These are phyloP conservation scores for Claviceps fusiformis DNA, from an alignment of 2,329 filamentous ascomycete genomes.

Conservation along the genomic window DNA sequence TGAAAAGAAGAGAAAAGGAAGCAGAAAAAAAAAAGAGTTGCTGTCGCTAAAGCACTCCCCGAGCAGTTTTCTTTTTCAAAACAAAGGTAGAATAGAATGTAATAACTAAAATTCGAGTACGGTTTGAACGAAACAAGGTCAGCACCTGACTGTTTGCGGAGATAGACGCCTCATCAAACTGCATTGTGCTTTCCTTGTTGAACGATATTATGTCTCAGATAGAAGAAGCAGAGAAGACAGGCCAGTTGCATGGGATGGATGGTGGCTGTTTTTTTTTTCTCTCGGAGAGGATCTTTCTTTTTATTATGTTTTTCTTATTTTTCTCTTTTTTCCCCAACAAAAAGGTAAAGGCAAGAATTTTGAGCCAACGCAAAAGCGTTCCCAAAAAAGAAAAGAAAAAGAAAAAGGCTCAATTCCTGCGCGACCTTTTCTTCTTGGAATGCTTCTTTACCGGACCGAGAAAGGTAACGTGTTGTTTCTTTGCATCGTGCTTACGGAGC, in stretches of 20 bases:
- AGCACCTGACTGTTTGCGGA: slow-evolving; percentile 3
- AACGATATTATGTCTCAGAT: slow-evolving; percentile 1
- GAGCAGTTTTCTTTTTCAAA: not conserved
- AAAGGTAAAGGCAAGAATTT: not conserved
- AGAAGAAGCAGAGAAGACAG: not conserved
- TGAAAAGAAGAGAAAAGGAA: too few species aligned
- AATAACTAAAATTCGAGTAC: slow-evolving; percentile 7
- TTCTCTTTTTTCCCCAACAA: not conserved
- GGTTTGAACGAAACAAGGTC: slow-evolving; percentile 3
- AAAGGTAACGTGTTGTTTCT: slow-evolving; percentile 36
- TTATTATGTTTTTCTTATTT: not conserved
- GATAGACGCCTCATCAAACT: slow-evolving; percentile 3
- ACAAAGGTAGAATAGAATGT: slow-evolving; percentile 3
- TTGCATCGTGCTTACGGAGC: slow-evolving; percentile 39
- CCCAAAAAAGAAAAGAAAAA: too few species aligned
- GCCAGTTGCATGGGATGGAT: too few species aligned
- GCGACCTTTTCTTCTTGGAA: slow-evolving; percentile 17
- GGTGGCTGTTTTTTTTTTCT: not conserved
- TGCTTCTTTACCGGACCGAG: slow-evolving; percentile 35
- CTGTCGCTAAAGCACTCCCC: slow-evolving; percentile 1
- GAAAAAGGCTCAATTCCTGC: slow-evolving; percentile 7
- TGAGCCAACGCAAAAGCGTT: not conserved
- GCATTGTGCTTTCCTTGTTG: not conserved
- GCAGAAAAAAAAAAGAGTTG: not conserved
- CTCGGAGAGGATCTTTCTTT: not conserved